Conservation (phyloP, 176 grass and related monocot genomes). For the Oryza meyeriana region DNA sequence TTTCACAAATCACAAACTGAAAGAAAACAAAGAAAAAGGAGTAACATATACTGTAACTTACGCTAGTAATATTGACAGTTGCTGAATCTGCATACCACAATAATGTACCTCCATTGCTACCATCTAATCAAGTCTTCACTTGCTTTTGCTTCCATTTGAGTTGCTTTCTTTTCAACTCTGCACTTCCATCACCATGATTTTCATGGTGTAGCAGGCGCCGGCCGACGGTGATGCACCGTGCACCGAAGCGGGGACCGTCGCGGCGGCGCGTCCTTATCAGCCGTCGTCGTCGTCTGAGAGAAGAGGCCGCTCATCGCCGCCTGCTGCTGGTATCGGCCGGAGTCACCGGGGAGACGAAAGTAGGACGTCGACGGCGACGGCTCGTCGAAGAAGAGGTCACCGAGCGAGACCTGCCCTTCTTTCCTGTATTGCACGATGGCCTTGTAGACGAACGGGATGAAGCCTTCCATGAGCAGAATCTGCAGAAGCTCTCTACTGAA, state of each 20-base stretch:
- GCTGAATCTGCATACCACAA: background rate
- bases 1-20: background rate
- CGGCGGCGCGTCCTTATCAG: background rate
- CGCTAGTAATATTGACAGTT: slow-evolving; percentile 36
- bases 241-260: slow-evolving; percentile 35
- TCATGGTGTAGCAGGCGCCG: slow-evolving; percentile 12
- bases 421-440: slow-evolving; percentile 64
- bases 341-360: slow-evolving; percentile 58
- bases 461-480: slow-evolving; percentile 55
- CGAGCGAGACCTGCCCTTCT: slow-evolving; percentile 51
- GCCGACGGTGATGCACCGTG: background rate
- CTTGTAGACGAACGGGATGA: slow-evolving; percentile 89
- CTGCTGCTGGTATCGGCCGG: slow-evolving; percentile 36
- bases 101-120: background rate
- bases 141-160: background rate
- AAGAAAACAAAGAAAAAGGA: background rate
- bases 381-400: slow-evolving; percentile 58
- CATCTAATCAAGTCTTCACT: slow-evolving; percentile 20
- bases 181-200: background rate
- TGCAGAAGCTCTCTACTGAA: background rate
- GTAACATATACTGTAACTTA: slow-evolving; percentile 26
- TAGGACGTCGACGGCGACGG: slow-evolving; percentile 45
- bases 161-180: background rate
- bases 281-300: slow-evolving; percentile 15
- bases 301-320: slow-evolving; percentile 21